A percentile compares a stretch with the other conserved stretches of the same genome.
Conservation (phyloP, 176 grass and related monocot genomes). For the sorghum (Sorghum bicolor) region DNA sequence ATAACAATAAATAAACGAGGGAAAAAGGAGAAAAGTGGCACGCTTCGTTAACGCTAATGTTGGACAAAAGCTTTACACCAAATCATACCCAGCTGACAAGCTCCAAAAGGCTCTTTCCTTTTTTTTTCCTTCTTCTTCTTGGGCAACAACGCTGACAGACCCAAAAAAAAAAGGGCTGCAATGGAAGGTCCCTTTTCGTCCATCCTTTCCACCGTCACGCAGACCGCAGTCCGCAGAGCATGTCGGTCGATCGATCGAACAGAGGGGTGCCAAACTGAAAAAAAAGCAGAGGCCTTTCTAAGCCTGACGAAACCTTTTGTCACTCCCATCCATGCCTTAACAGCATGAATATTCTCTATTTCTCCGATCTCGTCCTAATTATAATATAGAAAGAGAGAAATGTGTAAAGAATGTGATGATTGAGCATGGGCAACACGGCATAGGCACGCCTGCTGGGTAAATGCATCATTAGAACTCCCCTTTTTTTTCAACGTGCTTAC, state of each 20-base stretch:
- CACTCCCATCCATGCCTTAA: not conserved
- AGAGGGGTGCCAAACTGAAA: not conserved
- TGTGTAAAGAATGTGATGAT: slow-evolving; percentile 10
- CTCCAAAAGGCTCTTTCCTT: not conserved
- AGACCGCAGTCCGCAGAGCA: not conserved
- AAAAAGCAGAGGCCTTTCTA: slow-evolving; percentile 17
- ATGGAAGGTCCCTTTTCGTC: slow-evolving; percentile 13
- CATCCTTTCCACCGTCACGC: not conserved
- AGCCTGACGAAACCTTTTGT: slow-evolving; percentile 16
- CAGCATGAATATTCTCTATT: slow-evolving; percentile 14
- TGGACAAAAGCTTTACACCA: slow-evolving; percentile 5
- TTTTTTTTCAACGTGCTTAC: not conserved
- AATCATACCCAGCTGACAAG: slow-evolving; percentile 7
- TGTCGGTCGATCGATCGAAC: not conserved
- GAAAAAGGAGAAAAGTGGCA: not conserved
- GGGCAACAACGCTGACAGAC: not conserved
- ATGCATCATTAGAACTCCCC: slow-evolving; percentile 5
- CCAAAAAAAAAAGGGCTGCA: not conserved
- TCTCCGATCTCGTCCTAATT: not conserved
- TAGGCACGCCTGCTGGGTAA: slow-evolving; percentile 26
- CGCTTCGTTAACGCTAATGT: not conserved
- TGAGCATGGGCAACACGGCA: not conserved
- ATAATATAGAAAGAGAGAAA: not conserved
- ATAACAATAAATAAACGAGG: not conserved
- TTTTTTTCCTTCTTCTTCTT: not conserved